A percentile compares a stretch with the other conserved stretches of the same genome.
Evolutionary conservation across 371 early-diverging fungal genomes (phyloP).

Genomic region (Mortierella sp.): DNA sequence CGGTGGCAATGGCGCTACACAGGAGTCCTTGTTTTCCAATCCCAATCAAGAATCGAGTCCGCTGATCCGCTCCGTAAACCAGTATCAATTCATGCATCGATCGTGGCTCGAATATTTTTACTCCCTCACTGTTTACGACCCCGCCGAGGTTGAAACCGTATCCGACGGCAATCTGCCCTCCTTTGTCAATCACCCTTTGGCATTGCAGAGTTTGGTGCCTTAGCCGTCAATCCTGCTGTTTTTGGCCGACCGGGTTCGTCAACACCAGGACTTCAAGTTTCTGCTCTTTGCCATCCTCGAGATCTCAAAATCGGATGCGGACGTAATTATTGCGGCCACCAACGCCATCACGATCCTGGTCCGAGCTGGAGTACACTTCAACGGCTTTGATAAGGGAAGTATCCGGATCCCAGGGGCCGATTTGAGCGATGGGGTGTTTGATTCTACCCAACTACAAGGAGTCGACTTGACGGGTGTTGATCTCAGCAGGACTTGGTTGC

Average conservation of each 20-base stretch:
- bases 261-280: background rate
- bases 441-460: background rate
- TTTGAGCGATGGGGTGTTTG: background rate
- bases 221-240: constrained; percentile 5
- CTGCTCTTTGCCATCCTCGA: background rate
- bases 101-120: background rate
- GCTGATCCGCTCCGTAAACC: background rate
- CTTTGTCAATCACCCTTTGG: background rate
- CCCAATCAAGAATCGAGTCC: background rate
- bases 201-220: background rate
- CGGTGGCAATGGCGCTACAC: no score
- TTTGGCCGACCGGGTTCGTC: background rate
- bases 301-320: background rate
- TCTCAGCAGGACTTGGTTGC: background rate
- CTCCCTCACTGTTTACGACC: background rate
- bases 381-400: background rate
- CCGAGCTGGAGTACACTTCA: background rate
- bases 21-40: no score
- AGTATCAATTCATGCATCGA: background rate
- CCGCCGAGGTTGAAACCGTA: no score
- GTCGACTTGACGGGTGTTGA: background rate
- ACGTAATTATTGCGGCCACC: background rate
- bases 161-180: no score
- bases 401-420: constrained; percentile 11
- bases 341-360: constrained; percentile 15